A percentile compares a stretch with the other conserved stretches of the same genome.
Evolutionary conservation across 2,329 filamentous ascomycete genomes (phyloP).

Genomic region (Gaeumannomyces tritici): DNA sequence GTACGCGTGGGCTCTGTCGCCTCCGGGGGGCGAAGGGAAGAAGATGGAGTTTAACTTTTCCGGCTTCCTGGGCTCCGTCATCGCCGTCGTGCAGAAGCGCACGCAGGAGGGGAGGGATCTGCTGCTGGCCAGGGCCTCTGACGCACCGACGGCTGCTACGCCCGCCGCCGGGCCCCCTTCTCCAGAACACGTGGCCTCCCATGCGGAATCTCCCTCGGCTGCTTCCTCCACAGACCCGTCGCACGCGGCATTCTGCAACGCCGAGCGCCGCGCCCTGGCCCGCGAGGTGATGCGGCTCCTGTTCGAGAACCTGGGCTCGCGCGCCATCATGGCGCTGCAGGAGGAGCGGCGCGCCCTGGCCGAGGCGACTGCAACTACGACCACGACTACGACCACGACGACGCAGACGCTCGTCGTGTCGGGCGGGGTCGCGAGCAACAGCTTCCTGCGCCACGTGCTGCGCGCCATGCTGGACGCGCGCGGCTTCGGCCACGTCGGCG

Average conservation of each 20-base stretch:
- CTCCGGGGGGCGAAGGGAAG: slow-evolving; percentile 51
- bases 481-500: slow-evolving; percentile 48
- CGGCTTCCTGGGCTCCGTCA: slow-evolving; percentile 48
- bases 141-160: no score
- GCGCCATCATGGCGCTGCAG: slow-evolving; percentile 58
- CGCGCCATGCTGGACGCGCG: slow-evolving; percentile 49
- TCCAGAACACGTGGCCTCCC: no score
- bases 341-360: slow-evolving; percentile 9
- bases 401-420: slow-evolving; percentile 66
- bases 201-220: no score
- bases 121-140: no score
- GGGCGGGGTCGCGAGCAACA: slow-evolving; percentile 84
- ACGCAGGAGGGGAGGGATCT: slow-evolving; percentile 14
- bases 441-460: slow-evolving; percentile 62
- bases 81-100: slow-evolving; percentile 30
- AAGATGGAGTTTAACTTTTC: slow-evolving; percentile 65
- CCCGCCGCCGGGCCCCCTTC: no score
- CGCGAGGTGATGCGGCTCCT: slow-evolving; percentile 65
- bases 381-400: slow-evolving; percentile 28
- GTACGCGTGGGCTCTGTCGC: slow-evolving; percentile 54
- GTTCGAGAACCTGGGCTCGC: slow-evolving; percentile 78
- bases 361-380: slow-evolving; percentile 7
- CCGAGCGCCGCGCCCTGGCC: slow-evolving; percentile 61
- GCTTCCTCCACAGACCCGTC: no score
- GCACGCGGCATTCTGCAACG: slow-evolving; percentile 18